A percentile compares a stretch with the other conserved stretches of the same genome.
Evolutionary conservation across 441 rosid species (phyloP).

Genomic region (Populus hybrid): DNA sequence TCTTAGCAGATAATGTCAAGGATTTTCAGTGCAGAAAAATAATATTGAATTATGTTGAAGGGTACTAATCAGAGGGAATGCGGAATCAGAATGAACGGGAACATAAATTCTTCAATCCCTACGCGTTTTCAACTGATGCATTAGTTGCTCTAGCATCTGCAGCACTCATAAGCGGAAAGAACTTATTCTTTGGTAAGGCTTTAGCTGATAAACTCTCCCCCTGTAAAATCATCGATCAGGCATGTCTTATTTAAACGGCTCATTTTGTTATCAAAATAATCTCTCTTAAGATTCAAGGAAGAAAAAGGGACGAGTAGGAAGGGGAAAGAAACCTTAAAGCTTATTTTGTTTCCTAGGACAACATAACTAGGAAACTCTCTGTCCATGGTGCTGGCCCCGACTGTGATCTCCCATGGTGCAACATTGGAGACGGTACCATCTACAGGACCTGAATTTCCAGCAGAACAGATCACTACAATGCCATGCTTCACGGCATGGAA

Average conservation of each 20-base stretch:
- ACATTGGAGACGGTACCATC: constrained; percentile 41
- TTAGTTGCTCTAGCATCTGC: constrained; percentile 47
- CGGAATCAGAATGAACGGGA: background rate
- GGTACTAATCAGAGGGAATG: background rate
- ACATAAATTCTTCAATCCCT: constrained; percentile 11
- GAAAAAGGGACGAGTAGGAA: background rate
- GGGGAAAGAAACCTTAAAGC: constrained; percentile 28
- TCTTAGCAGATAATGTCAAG: background rate
- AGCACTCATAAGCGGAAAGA: constrained; percentile 66
- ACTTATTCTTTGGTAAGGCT: constrained; percentile 39
- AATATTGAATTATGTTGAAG: background rate
- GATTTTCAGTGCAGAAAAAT: background rate
- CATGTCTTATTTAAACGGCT: too few relatives aligned
- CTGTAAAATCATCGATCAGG: background rate
- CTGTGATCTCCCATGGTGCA: constrained; percentile 55
- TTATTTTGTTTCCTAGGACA: constrained; percentile 36
- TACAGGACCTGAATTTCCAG: constrained; percentile 51
- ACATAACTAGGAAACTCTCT: constrained; percentile 48
- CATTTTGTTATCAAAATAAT: too few relatives aligned
- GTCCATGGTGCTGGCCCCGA: constrained; percentile 59
- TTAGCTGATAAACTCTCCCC: constrained; percentile 27
- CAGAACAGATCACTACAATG: constrained; percentile 52
- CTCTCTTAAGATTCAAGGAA: background rate
- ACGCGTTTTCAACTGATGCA: constrained; percentile 48
- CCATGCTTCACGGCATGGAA: constrained; percentile 63